These are phyloP conservation scores for Allium sativum DNA, from an alignment of 106 monocot genomes.

Conservation along the genomic window DNA sequence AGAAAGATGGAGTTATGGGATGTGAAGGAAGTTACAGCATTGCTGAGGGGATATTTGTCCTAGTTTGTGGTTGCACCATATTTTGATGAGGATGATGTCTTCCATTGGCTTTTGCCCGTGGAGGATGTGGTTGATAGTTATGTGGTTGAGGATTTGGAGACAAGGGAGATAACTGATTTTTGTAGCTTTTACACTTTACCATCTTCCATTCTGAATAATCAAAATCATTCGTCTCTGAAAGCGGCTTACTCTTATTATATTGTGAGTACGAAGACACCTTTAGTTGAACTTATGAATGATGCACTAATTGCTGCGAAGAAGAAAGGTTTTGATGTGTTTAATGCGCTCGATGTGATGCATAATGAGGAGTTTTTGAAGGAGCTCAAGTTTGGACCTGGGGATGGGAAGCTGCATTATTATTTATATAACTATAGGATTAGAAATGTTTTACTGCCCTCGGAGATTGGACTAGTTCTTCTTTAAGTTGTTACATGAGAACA, in stretches of 20 bases:
- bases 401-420: slow-evolving; percentile 63
- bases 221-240: slow-evolving; percentile 36
- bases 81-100: slow-evolving; percentile 53
- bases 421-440: slow-evolving; percentile 46
- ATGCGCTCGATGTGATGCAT: slow-evolving; percentile 61
- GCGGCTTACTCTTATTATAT: slow-evolving; percentile 62
- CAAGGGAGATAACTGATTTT: slow-evolving; percentile 56
- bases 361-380: slow-evolving; percentile 64
- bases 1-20: slow-evolving; percentile 59
- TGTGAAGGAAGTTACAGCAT: slow-evolving; percentile 44
- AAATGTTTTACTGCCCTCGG: slow-evolving; percentile 25
- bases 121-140: slow-evolving; percentile 59
- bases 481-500: slow-evolving; percentile 1
- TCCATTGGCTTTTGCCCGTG: slow-evolving; percentile 53
- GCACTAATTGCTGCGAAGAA: slow-evolving; percentile 50
- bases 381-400: slow-evolving; percentile 51
- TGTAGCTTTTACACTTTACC: slow-evolving; percentile 64
- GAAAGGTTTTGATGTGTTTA: slow-evolving; percentile 56
- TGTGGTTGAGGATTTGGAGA: slow-evolving; percentile 49
- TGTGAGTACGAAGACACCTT: slow-evolving; percentile 40
- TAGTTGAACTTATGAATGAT: slow-evolving; percentile 61
- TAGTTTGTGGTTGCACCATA: slow-evolving; percentile 48
- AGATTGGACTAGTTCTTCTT: slow-evolving; percentile 52
- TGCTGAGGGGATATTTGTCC: slow-evolving; percentile 38
- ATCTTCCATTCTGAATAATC: slow-evolving; percentile 38